These are phyloP conservation scores for Prosopis cineraria DNA, from an alignment of 306 rosid genomes.

Conservation along the genomic window DNA sequence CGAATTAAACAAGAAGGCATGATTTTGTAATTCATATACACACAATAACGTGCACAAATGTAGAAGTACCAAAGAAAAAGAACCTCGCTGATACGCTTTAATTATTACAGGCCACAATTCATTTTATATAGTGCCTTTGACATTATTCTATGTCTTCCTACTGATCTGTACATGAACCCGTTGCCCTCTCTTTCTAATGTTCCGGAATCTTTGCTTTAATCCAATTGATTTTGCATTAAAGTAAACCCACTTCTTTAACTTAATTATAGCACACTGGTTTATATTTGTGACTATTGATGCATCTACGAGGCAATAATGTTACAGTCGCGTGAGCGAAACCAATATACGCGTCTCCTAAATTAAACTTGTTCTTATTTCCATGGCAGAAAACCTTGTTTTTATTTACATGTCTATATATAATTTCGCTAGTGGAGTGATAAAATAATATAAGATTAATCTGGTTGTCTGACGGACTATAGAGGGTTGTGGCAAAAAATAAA, in stretches of 20 bases:
- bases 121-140: neutral
- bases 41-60: no score
- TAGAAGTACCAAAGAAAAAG: neutral
- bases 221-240: neutral
- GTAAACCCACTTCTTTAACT: neutral
- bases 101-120: neutral
- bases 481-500: no score
- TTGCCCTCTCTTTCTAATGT: conserved; percentile 28
- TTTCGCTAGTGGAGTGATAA: no score
- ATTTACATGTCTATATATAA: no score
- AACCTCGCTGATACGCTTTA: neutral
- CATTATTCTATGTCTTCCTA: neutral
- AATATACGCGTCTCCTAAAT: neutral
- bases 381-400: no score
- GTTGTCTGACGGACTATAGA: no score
- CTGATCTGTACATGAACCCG: conserved; percentile 53
- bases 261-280: neutral
- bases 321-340: no score
- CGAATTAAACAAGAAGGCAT: neutral
- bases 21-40: conserved; percentile 16
- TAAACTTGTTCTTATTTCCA: no score
- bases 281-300: neutral
- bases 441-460: no score
- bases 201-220: conserved; percentile 46
- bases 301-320: neutral